A percentile compares a stretch with the other conserved stretches of the same genome.
Evolutionary conservation across 148 eudicot genomes (phyloP).

Genomic region (Nepenthes mirabilis): DNA sequence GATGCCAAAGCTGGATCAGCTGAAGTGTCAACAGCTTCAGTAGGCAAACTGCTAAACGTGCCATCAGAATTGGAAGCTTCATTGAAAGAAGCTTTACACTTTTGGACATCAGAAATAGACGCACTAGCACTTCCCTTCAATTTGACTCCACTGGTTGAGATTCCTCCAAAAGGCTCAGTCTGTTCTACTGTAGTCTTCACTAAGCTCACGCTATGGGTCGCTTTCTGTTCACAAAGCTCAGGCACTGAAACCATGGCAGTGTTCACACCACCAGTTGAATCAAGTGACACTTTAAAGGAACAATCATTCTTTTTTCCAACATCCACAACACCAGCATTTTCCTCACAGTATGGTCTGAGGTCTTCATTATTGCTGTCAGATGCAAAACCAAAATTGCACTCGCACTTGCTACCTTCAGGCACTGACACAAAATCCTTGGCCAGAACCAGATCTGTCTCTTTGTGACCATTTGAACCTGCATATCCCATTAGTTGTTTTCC

Average conservation of each 20-base stretch:
- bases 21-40: slow-evolving; percentile 6
- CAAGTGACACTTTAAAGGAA: not conserved
- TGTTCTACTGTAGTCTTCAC: not conserved
- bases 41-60: not conserved
- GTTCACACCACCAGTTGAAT: no score
- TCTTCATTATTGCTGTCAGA: not conserved
- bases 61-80: not conserved
- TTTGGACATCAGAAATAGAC: not conserved
- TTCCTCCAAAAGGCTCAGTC: not conserved
- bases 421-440: slow-evolving; percentile 4
- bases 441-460: slow-evolving; percentile 7
- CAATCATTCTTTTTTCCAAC: not conserved
- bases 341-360: not conserved
- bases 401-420: slow-evolving; percentile 3
- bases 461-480: slow-evolving; percentile 6
- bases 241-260: no score
- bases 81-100: not conserved
- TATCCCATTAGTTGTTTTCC: slow-evolving; percentile 1
- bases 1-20: slow-evolving; percentile 8
- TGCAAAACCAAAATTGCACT: not conserved
- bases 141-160: not conserved
- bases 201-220: not conserved
- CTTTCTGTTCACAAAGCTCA: no score
- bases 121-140: not conserved
- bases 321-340: not conserved